phyloP scores from a whole-genome alignment of 2,329 filamentous ascomycete species.

The Botrytis deweyae region DNA sequence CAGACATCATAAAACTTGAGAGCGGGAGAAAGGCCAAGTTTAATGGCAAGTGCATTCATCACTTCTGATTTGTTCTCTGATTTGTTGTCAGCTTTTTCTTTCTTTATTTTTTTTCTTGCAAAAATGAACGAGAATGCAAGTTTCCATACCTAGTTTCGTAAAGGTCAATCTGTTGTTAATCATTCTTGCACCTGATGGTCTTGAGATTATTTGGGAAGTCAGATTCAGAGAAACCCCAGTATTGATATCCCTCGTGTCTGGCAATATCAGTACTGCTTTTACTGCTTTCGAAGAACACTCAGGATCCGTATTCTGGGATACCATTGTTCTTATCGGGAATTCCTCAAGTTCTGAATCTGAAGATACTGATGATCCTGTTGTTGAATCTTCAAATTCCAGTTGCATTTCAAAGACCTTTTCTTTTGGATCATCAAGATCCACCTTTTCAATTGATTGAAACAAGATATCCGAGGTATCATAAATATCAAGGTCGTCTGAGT shows the following conservation, averaged over 20 bases:
- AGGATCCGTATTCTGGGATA: background rate
- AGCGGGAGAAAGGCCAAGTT: conserved; percentile 75
- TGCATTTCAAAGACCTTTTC: too few relatives aligned
- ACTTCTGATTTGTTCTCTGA: conserved; percentile 71
- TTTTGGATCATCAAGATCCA: background rate
- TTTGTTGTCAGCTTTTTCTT: background rate
- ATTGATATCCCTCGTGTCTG: background rate
- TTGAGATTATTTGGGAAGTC: background rate
- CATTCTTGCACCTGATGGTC: background rate
- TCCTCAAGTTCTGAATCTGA: background rate
- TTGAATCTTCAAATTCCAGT: background rate
- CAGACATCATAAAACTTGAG: conserved; percentile 88
- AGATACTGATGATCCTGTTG: background rate
- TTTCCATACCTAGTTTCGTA: background rate
- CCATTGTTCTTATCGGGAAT: background rate
- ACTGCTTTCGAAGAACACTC: background rate
- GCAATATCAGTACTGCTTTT: background rate
- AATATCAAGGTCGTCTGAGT: background rate
- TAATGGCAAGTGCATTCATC: conserved; percentile 79
- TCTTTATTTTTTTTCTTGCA: too few relatives aligned
- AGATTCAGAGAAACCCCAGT: background rate
- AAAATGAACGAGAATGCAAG: background rate
- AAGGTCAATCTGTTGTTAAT: background rate
- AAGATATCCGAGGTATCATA: background rate
- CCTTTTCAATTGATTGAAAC: background rate